A percentile compares a stretch with the other conserved stretches of the same genome.
These are phyloP conservation scores for Astrocystis sublimbata DNA, from an alignment of 495 filamentous ascomycete genomes.

Conservation along the genomic window DNA sequence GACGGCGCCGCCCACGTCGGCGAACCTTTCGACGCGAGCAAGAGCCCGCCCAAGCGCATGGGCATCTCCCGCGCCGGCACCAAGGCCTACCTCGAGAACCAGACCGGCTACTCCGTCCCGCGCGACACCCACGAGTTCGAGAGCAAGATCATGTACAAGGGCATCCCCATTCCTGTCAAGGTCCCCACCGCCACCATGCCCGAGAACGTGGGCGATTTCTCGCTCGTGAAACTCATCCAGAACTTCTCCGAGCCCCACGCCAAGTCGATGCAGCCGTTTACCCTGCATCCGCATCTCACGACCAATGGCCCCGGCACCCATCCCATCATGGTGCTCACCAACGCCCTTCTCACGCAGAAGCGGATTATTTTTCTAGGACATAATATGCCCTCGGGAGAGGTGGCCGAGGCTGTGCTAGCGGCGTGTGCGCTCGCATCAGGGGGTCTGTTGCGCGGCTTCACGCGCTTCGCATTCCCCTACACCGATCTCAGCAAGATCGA, in stretches of 20 bases:
- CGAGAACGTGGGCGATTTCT: slow-evolving; percentile 97
- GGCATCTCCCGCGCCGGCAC: slow-evolving; percentile 56
- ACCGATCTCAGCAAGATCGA: slow-evolving; percentile 98
- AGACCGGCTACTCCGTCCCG: slow-evolving; percentile 64
- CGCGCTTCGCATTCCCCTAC: slow-evolving; percentile 97
- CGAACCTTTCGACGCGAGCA: slow-evolving; percentile 48
- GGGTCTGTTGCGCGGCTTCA: slow-evolving; percentile 92
- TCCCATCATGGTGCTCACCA: slow-evolving; percentile 74
- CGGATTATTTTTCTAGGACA: slow-evolving; percentile 94
- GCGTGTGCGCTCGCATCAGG: slow-evolving; percentile 92
- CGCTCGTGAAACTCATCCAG: slow-evolving; percentile 93
- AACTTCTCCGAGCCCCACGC: slow-evolving; percentile 82
- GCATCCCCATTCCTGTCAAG: slow-evolving; percentile 94
- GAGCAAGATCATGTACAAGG: slow-evolving; percentile 89
- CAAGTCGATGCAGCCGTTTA: slow-evolving; percentile 80
- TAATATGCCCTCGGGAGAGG: slow-evolving; percentile 88
- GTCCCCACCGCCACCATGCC: slow-evolving; percentile 89
- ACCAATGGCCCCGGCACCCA: slow-evolving; percentile 81
- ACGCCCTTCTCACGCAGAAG: slow-evolving; percentile 92
- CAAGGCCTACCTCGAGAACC: slow-evolving; percentile 53
- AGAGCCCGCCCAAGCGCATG: slow-evolving; percentile 47
- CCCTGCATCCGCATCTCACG: slow-evolving; percentile 87
- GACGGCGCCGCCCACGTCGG: slow-evolving; percentile 44
- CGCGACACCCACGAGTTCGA: slow-evolving; percentile 98
- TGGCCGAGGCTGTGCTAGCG: slow-evolving; percentile 91